A percentile compares a stretch with the other conserved stretches of the same genome.
phyloP scores from a whole-genome alignment of 345 rosid species.

The Syzygium grande region DNA sequence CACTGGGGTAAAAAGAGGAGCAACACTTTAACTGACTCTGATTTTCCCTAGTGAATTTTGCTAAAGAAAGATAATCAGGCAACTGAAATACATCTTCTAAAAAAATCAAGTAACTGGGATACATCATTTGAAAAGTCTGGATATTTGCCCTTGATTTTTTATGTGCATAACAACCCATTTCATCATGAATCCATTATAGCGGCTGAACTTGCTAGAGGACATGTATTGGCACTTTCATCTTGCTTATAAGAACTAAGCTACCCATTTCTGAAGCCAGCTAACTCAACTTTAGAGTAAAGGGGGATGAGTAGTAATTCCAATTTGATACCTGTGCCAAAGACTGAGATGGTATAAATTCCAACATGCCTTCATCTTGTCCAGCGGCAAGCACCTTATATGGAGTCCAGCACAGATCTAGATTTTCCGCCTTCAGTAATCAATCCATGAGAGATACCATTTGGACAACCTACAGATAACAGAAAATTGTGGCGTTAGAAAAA shows the following conservation, averaged over 20 bases:
- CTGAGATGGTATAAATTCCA: slow-evolving; percentile 92
- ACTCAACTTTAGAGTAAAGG: neutral
- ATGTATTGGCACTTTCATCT: neutral
- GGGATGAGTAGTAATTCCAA: neutral
- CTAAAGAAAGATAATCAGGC: neutral
- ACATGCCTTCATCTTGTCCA: slow-evolving; percentile 98
- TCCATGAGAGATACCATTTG: slow-evolving; percentile 99
- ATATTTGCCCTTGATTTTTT: neutral
- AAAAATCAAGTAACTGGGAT: neutral
- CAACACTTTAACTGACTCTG: neutral
- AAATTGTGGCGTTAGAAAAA: neutral
- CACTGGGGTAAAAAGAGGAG: neutral
- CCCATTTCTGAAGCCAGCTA: neutral
- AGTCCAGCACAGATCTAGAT: slow-evolving; percentile 85
- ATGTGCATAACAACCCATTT: neutral
- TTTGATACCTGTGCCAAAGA: slow-evolving; percentile 78
- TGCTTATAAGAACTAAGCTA: neutral
- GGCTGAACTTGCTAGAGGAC: neutral
- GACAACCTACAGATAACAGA: slow-evolving; percentile 59
- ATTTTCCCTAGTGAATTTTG: neutral
- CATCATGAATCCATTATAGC: neutral
- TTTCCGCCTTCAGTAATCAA: slow-evolving; percentile 90
- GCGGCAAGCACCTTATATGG: slow-evolving; percentile 96
- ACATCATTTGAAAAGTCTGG: neutral
- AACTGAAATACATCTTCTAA: neutral